phyloP scores from a whole-genome alignment of 2,329 filamentous ascomycete species.

The Trichophaea hybrida region DNA sequence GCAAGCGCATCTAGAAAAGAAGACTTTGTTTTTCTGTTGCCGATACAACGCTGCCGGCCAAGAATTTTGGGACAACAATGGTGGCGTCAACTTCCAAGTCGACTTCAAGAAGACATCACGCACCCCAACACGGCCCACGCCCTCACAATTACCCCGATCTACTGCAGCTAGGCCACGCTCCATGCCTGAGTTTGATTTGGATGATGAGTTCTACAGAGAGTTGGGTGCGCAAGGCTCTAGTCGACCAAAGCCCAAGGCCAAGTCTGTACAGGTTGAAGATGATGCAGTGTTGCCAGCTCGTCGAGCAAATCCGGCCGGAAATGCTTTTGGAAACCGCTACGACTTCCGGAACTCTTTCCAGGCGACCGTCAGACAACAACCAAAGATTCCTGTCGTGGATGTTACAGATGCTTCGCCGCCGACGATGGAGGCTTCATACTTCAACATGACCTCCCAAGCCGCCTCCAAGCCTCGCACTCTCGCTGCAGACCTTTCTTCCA shows the following conservation, averaged over 20 bases:
- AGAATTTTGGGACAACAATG: slow-evolving; percentile 95
- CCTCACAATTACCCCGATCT: slow-evolving; percentile 1
- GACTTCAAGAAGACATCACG: slow-evolving; percentile 64
- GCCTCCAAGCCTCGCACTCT: slow-evolving; percentile 1
- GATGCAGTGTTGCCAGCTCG: slow-evolving; percentile 20
- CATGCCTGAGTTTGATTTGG: slow-evolving; percentile 9
- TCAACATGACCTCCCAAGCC: slow-evolving; percentile 12
- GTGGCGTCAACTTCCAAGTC: slow-evolving; percentile 73
- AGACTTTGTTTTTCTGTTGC: slow-evolving; percentile 84
- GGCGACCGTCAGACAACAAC: slow-evolving; percentile 52
- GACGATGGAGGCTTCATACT: slow-evolving; percentile 10
- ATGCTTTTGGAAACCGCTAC: slow-evolving; percentile 82
- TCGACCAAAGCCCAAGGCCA: slow-evolving; percentile 4
- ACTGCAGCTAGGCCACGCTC: slow-evolving; percentile 35
- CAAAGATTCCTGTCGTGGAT: background rate
- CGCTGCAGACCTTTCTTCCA: slow-evolving; percentile 1
- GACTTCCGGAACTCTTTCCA: slow-evolving; percentile 88
- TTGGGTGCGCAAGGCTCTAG: background rate
- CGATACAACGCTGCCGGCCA: slow-evolving; percentile 71
- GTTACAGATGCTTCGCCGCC: background rate
- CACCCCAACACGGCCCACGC: slow-evolving; percentile 4
- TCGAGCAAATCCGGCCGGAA: slow-evolving; percentile 38
- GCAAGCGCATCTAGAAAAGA: slow-evolving; percentile 76
- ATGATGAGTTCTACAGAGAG: slow-evolving; percentile 6
- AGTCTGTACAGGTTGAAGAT: slow-evolving; percentile 11